A percentile compares a stretch with the other conserved stretches of the same genome.
Evolutionary conservation across 805 yeast genomes (phyloP).

Genomic region (Debaryomyces prosopidis): DNA sequence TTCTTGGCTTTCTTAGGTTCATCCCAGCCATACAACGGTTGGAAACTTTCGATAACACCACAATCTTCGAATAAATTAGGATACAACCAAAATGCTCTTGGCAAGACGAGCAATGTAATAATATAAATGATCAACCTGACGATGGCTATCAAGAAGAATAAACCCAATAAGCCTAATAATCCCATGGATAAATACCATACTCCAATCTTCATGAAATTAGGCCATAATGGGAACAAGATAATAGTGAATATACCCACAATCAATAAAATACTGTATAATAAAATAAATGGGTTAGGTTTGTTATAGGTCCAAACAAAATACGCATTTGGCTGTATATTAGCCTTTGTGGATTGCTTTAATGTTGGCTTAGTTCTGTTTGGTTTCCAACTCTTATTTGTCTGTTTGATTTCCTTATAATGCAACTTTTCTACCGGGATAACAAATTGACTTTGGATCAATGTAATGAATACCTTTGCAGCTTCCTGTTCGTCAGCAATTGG

Average conservation of each 20-base stretch:
- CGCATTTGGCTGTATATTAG: conserved; percentile 59
- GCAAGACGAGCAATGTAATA: conserved; percentile 55
- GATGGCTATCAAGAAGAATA: conserved; percentile 76
- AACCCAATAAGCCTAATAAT: conserved; percentile 67
- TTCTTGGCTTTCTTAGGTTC: conserved; percentile 37
- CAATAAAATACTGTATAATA: conserved; percentile 63
- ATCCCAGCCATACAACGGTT: conserved; percentile 86
- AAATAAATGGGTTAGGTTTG: conserved; percentile 66
- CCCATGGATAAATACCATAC: conserved; percentile 89
- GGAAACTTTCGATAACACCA: conserved; percentile 88
- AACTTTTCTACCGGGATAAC: conserved; percentile 77
- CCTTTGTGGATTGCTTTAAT: conserved; percentile 54
- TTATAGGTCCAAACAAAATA: conserved; percentile 85
- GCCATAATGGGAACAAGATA: conserved; percentile 94
- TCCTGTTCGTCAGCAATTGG: conserved; percentile 49
- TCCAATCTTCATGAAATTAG: conserved; percentile 79
- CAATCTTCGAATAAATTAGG: conserved; percentile 96
- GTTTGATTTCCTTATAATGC: conserved; percentile 64
- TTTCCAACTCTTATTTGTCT: conserved; percentile 50
- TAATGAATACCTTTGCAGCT: conserved; percentile 63
- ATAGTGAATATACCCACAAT: conserved; percentile 62
- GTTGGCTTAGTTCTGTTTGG: conserved; percentile 69
- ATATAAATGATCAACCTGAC: conserved; percentile 71
- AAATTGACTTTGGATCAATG: conserved; percentile 70
- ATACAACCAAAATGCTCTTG: conserved; percentile 90